phyloP scores from a whole-genome alignment of 495 filamentous ascomycete genomes.

The Talaromyces proteolyticus region DNA sequence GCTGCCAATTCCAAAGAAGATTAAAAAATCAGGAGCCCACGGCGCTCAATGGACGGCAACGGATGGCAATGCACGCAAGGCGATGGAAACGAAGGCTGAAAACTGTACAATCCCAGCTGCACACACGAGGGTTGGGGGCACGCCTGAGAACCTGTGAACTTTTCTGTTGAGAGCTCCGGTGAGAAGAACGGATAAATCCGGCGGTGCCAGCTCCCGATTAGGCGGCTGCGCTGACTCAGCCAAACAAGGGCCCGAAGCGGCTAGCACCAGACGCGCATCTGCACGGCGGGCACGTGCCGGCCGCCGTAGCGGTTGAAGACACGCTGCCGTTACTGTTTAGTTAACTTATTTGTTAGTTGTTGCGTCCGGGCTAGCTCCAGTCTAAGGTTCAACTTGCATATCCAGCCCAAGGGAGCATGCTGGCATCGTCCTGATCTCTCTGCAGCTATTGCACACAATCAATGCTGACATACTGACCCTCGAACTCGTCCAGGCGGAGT shows the following conservation, averaged over 20 bases:
- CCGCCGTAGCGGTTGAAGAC: constrained; percentile 12
- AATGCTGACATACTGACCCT: constrained; percentile 23
- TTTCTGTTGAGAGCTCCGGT: constrained; percentile 42
- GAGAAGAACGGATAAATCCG: constrained; percentile 17
- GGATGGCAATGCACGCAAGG: constrained; percentile 16
- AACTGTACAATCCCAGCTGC: no score
- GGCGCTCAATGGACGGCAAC: neutral
- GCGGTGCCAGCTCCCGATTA: neutral
- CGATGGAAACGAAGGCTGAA: constrained; percentile 12
- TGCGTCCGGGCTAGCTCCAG: neutral
- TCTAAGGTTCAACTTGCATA: no score
- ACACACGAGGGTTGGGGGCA: no score
- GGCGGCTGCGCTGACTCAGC: no score
- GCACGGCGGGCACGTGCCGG: neutral
- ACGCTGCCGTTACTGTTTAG: constrained; percentile 17
- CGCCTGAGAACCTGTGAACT: constrained; percentile 34
- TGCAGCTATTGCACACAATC: constrained; percentile 9
- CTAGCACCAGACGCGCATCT: neutral
- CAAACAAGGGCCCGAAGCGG: no score
- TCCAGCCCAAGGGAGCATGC: neutral
- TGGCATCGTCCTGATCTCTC: neutral
- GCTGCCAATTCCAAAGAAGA: constrained; percentile 22
- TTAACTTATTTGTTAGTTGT: neutral
- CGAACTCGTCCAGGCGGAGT: constrained; percentile 29
- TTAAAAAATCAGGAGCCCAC: constrained; percentile 14